Base-by-base conservation (phyloP, 345 rosid genomes). In the Euphorbia tirucalli region DNA sequence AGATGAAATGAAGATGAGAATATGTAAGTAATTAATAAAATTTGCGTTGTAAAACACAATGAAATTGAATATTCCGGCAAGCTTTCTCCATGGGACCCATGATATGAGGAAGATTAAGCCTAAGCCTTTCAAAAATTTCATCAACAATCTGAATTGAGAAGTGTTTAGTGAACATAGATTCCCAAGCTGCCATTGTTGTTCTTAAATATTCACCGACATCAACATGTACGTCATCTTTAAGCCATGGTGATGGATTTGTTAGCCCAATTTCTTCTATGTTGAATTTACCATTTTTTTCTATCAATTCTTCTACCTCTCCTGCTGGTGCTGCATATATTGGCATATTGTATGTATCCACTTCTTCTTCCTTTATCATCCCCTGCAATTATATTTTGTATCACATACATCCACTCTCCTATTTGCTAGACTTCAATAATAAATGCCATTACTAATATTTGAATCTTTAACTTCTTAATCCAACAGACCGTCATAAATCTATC, bases 151-250 rank as follows among this genome's bases (percentile, higher is more conserved):
- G 70, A 0, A 5, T 4, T 3, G 70, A n/a, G 56, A 88, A 85
- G 56, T 74, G 82, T 21, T 50, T 63, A 62, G 3, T 55, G 73
- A 88, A 78, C 83, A 86, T 83, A 21, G 66, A 82, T 61, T 85
- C 87, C 80, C 71, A 83, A 15, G 88, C 90, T 35, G 85, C 92
- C 65, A 86, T 81, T 39, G 86, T 70, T 55, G 85, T 88, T 61
- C 57, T 69, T 24, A 75, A 69, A 60, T 69, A 88, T 37, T 73
- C 78, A 2, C 31, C 64, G 60, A 83, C 67, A 68, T 86, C 74
- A 18, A 81, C 73, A 11, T 84, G 80, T 1, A 76, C 71, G 0
- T 49, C 75, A 4, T 68, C 84, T 21, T 76, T 68, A 16, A 78
- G 46, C 83, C 83, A 77, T 7, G 87, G 81, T 11, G 85, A 59